phyloP scores from a whole-genome alignment of 208 protist genomes.

The Phytomonas sp. region DNA sequence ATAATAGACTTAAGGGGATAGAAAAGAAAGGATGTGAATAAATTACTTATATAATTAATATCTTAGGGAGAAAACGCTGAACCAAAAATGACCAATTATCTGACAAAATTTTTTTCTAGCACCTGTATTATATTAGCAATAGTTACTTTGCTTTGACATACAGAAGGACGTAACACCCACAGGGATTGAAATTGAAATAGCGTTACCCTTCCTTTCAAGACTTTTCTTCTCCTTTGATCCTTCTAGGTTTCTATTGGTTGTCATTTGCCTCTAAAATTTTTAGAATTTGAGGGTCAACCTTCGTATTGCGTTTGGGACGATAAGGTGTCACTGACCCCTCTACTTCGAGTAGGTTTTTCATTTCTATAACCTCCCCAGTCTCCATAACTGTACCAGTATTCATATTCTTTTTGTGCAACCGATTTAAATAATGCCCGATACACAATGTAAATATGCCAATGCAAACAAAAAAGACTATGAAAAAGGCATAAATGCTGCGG shows the following conservation, averaged over 20 bases:
- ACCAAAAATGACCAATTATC: too few species aligned
- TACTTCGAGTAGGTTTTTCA: constrained; percentile 17
- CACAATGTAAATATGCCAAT: constrained; percentile 57
- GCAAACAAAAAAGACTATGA: constrained; percentile 70
- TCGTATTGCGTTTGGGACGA: constrained; percentile 45
- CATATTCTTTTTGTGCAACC: constrained; percentile 71
- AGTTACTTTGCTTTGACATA: constrained; percentile 7
- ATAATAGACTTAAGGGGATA: constrained; percentile 4
- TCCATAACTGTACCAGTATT: constrained; percentile 46
- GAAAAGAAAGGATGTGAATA: too few species aligned
- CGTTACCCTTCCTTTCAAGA: constrained; percentile 10
- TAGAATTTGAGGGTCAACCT: constrained; percentile 50
- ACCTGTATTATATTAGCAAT: background rate
- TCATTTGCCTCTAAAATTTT: constrained; percentile 23
- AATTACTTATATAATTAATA: too few species aligned
- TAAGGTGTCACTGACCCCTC: constrained; percentile 24
- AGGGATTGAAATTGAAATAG: background rate
- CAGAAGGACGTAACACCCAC: background rate
- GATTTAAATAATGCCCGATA: constrained; percentile 57
- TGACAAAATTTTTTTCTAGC: constrained; percentile 8
- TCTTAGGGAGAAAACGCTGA: too few species aligned
- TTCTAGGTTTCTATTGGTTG: background rate
- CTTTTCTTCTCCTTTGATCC: background rate
- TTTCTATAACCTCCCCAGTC: constrained; percentile 34
- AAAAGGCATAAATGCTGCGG: constrained; percentile 60